These are phyloP conservation scores for Penicillium turbatum DNA, from an alignment of 495 filamentous ascomycete genomes.

Conservation along the genomic window DNA sequence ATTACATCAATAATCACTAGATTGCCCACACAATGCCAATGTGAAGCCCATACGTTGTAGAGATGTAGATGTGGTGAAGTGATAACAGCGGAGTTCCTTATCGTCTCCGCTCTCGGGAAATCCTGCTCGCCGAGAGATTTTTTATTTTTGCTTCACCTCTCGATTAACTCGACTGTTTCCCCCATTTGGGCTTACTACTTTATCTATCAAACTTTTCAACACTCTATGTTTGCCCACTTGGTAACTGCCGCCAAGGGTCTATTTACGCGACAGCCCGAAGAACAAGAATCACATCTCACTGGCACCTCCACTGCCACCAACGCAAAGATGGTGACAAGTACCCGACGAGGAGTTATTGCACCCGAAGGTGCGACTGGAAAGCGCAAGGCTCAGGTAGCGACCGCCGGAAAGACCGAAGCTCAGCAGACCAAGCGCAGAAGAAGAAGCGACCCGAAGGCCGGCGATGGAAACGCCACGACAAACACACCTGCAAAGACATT, in stretches of 20 bases:
- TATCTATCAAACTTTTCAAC: conserved; percentile 5
- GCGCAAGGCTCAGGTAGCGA: conserved; percentile 29
- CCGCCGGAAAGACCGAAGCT: conserved; percentile 19
- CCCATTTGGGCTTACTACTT: conserved; percentile 5
- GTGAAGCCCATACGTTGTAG: neutral
- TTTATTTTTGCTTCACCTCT: conserved; percentile 29
- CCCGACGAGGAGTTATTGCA: conserved; percentile 27
- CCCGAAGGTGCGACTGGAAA: conserved; percentile 27
- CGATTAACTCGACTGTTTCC: neutral
- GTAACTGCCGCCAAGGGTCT: conserved; percentile 45
- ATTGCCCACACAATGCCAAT: too few relatives aligned
- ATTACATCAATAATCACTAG: too few relatives aligned
- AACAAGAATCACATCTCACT: conserved; percentile 17
- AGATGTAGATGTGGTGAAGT: neutral
- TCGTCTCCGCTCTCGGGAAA: conserved; percentile 32
- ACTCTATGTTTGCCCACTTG: conserved; percentile 45
- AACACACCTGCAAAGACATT: conserved; percentile 12
- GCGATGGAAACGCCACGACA: conserved; percentile 9
- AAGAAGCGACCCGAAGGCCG: conserved; percentile 25
- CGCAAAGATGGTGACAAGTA: conserved; percentile 39
- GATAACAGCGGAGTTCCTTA: conserved; percentile 3
- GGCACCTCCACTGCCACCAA: conserved; percentile 13
- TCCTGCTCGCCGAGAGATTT: conserved; percentile 33
- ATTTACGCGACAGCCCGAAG: conserved; percentile 30
- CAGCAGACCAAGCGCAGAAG: conserved; percentile 41